Evolutionary conservation across 352 stramenopile species (phyloP).

Genomic region (Thalassiosira hispida): DNA sequence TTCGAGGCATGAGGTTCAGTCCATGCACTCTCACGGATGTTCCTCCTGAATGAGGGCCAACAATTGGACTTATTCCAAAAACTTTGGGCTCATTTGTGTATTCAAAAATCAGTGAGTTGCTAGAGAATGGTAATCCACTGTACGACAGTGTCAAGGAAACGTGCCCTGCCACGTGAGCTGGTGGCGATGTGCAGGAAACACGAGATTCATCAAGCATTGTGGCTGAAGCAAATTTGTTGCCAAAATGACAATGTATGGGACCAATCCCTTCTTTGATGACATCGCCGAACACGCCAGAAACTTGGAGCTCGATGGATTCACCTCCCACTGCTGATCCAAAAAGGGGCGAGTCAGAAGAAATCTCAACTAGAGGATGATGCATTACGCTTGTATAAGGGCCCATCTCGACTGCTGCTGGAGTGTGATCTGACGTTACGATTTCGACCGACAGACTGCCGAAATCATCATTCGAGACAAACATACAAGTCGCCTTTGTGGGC

Average conservation of each 20-base stretch:
- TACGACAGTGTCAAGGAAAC: constrained; percentile 13
- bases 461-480: neutral
- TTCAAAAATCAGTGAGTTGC: constrained; percentile 36
- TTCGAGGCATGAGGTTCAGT: constrained; percentile 31
- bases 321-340: constrained; percentile 22
- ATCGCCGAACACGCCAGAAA: constrained; percentile 11
- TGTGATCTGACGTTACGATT: constrained; percentile 26
- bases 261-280: constrained; percentile 2
- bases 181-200: constrained; percentile 8
- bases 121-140: constrained; percentile 9
- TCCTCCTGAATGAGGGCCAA: constrained; percentile 20
- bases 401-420: constrained; percentile 15
- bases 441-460: constrained; percentile 8
- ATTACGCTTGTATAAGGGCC: constrained; percentile 3
- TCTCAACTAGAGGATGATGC: constrained; percentile 26
- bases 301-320: constrained; percentile 18
- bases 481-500: constrained; percentile 29
- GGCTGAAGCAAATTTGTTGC: constrained; percentile 7
- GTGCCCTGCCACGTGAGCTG: constrained; percentile 2
- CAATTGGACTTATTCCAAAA: constrained; percentile 1
- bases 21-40: constrained; percentile 18
- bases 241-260: constrained; percentile 24
- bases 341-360: neutral
- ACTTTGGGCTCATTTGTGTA: constrained; percentile 24
- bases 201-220: neutral